Conservation (phyloP, 768 basidiomycete genomes). For the Tulasnella sp. region DNA sequence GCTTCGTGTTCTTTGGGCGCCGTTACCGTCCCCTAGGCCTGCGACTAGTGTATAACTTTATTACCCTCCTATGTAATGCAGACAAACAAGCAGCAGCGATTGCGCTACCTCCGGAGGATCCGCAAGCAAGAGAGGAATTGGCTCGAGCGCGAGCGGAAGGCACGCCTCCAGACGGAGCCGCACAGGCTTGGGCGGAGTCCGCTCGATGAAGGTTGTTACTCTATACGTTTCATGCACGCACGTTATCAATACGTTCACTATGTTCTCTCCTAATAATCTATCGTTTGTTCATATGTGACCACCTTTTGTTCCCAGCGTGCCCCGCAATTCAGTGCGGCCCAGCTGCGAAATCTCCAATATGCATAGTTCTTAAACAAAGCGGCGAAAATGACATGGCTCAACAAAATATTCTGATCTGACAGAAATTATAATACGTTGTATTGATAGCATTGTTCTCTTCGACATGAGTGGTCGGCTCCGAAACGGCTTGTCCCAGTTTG, state of each 20-base stretch:
- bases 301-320: no score
- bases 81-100: slow-evolving; percentile 40
- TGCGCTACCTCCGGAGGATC: slow-evolving; percentile 46
- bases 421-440: neutral
- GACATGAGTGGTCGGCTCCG: slow-evolving; percentile 8
- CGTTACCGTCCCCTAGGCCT: neutral
- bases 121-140: slow-evolving; percentile 29
- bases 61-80: neutral
- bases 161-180: slow-evolving; percentile 11
- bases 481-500: neutral
- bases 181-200: slow-evolving; percentile 11
- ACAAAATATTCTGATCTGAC: neutral
- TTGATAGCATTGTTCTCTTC: neutral
- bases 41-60: neutral
- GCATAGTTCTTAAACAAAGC: neutral
- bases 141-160: slow-evolving; percentile 18
- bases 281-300: neutral
- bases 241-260: neutral
- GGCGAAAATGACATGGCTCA: neutral
- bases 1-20: slow-evolving; percentile 15
- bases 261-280: neutral
- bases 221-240: neutral
- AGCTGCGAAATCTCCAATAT: neutral
- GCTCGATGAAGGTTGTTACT: neutral
- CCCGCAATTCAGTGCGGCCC: neutral